Evolutionary conservation across 2,329 filamentous ascomycete species (phyloP), one percentile per base, ranked within the genome.

Genomic region (Scortechinia acanthostroma): DNA sequence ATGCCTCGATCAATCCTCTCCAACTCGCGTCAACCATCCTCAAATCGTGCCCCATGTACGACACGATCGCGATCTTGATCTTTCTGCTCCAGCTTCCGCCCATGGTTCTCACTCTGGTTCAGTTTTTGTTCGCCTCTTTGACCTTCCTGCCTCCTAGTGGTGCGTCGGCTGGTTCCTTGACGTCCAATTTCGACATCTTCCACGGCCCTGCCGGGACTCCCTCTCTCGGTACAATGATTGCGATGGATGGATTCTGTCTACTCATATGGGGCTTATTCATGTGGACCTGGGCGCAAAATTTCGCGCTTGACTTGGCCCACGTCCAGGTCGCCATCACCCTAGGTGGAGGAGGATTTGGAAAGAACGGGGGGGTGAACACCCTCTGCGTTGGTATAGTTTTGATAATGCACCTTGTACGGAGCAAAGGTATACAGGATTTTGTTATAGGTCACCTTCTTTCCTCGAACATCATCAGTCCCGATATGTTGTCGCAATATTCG

Each of bases 1-100:
- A 19, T 19, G 10, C 35, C 35, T 40, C 35, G 6, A 40, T 40
- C 35, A 40, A 40, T 48, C 80, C 87, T 42, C 68, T 95, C 53
- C 83, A 87, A 55, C 73, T 94, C 52, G 85, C 86, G 51, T 78
- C 88, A 53, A 95, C 90, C 46, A 91, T 97, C 55, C 79, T 97
- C 61, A 83, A 82, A 57, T 89, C 90, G 44, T 91, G 91, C 57
- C 91, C 91, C 45, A 81, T 95, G 59, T 87, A 89, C 68, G 91
- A 97, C 68, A 95, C 91, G 49, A 88, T 96, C 66, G 90, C 91
- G 60, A 95, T 97, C 58, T 81, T 97, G 62, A 95, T 96, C 66
- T 87, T 96, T 56, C 79, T 97, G 53, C 86, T 96, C 65, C 91
- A 95, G 61, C 80, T 96, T 6, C 91, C 91, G 22, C 88, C 91